A percentile compares a stretch with the other conserved stretches of the same genome.
Conservation (phyloP, 805 yeast genomes). For the Starmera amethionina region DNA sequence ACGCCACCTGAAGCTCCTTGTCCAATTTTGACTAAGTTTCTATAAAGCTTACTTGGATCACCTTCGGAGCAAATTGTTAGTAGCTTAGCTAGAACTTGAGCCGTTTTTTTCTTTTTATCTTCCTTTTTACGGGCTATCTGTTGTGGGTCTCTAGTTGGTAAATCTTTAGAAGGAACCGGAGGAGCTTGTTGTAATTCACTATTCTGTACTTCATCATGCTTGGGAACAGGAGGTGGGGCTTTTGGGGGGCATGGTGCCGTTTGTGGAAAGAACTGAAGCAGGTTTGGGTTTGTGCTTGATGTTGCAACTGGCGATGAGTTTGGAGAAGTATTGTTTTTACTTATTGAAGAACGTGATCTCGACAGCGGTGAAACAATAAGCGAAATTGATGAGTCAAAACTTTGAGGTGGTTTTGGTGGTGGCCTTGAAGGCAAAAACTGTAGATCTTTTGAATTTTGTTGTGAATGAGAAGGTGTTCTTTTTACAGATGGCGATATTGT, state of each 20-base stretch:
- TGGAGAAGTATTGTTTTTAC: conserved; percentile 1
- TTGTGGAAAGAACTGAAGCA: neutral
- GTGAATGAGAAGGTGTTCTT: too few relatives aligned
- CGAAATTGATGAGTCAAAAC: conserved; percentile 11
- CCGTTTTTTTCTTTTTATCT: conserved; percentile 63
- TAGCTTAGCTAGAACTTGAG: conserved; percentile 61
- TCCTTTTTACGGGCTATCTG: conserved; percentile 51
- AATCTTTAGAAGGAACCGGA: conserved; percentile 23
- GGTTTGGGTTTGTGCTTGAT: too few relatives aligned
- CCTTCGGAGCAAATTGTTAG: conserved; percentile 73
- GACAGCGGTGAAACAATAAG: conserved; percentile 19
- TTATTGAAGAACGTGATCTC: conserved; percentile 9
- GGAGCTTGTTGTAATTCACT: conserved; percentile 12
- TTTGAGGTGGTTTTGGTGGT: conserved; percentile 50
- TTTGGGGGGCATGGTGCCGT: conserved; percentile 15
- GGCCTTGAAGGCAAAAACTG: conserved; percentile 59
- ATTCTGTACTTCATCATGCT: conserved; percentile 8
- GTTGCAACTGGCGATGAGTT: neutral
- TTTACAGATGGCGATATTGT: conserved; percentile 6
- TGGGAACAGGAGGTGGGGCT: conserved; percentile 18
- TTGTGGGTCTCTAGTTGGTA: conserved; percentile 34
- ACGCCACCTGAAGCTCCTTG: conserved; percentile 99
- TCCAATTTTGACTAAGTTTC: conserved; percentile 74
- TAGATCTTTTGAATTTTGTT: conserved; percentile 16
- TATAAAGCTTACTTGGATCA: conserved; percentile 68